Conservation (phyloP, 257 asterid species). For the Cordia subcordata region DNA sequence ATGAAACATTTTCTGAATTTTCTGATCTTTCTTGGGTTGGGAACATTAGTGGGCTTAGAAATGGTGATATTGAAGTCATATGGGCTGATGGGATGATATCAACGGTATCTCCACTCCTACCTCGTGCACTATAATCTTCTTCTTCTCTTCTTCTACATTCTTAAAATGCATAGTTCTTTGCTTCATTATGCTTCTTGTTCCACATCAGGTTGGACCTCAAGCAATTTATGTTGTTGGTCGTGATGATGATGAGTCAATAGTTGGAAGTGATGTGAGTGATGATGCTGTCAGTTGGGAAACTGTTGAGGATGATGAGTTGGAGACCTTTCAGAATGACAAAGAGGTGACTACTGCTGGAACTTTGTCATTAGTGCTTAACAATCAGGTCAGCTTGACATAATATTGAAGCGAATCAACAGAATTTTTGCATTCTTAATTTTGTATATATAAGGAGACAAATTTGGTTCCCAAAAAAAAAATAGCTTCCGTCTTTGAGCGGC, state of each 20-base stretch:
- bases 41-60: constrained; percentile 78
- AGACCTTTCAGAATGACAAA: constrained; percentile 36
- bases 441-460: neutral
- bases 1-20: constrained; percentile 43
- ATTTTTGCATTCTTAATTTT: neutral
- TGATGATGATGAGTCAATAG: constrained; percentile 91
- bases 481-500: too few species aligned
- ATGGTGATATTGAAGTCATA: constrained; percentile 92
- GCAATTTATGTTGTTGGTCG: constrained; percentile 99
- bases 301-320: constrained; percentile 72
- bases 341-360: constrained; percentile 51
- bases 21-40: constrained; percentile 97
- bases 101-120: constrained; percentile 41
- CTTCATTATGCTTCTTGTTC: constrained; percentile 2
- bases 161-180: neutral
- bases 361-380: constrained; percentile 6
- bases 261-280: constrained; percentile 76
- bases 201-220: constrained; percentile 93
- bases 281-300: constrained; percentile 99
- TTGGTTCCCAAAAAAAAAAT: neutral
- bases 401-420: neutral
- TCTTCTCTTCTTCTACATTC: too few species aligned
- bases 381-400: neutral
- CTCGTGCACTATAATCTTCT: neutral
- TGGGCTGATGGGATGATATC: constrained; percentile 99